A percentile compares a stretch with the other conserved stretches of the same genome.
Evolutionary conservation across 495 filamentous ascomycete genomes (phyloP).

Genomic region (Penicillium desertorum): DNA sequence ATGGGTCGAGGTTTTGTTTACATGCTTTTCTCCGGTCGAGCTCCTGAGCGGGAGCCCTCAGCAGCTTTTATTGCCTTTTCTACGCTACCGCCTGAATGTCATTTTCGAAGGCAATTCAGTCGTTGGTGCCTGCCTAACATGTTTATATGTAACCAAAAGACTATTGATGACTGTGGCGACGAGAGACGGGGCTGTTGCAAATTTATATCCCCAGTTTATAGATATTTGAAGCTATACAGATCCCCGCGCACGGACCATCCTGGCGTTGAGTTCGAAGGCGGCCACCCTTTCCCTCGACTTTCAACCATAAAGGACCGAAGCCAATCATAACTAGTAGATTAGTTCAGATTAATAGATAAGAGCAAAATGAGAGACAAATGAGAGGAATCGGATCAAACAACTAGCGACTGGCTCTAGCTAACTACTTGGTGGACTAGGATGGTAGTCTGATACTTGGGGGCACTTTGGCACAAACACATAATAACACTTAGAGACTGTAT

Average conservation of each 20-base stretch:
- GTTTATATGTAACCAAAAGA: not conserved
- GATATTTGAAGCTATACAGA: constrained; percentile 4
- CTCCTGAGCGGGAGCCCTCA: not conserved
- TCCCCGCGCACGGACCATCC: not conserved
- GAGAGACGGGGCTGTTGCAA: not conserved
- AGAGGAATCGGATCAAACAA: not conserved
- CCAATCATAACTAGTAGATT: not conserved
- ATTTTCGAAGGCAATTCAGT: not conserved
- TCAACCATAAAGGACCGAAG: not conserved
- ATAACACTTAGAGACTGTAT: not conserved
- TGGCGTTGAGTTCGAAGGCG: not conserved
- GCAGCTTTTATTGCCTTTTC: not conserved
- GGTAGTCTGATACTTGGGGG: not conserved
- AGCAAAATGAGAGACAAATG: not conserved
- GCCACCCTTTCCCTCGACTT: not conserved
- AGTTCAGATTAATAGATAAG: not conserved
- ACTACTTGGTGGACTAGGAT: not conserved
- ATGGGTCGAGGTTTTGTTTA: not conserved
- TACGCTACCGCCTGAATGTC: not conserved
- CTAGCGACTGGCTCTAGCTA: not conserved
- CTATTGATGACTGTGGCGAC: not conserved
- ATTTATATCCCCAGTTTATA: not conserved
- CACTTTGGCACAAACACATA: not conserved
- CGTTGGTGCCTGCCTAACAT: not conserved
- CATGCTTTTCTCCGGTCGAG: not conserved